These are phyloP conservation scores for Sophora flavescens DNA, from an alignment of 306 rosid species.

Conservation along the genomic window DNA sequence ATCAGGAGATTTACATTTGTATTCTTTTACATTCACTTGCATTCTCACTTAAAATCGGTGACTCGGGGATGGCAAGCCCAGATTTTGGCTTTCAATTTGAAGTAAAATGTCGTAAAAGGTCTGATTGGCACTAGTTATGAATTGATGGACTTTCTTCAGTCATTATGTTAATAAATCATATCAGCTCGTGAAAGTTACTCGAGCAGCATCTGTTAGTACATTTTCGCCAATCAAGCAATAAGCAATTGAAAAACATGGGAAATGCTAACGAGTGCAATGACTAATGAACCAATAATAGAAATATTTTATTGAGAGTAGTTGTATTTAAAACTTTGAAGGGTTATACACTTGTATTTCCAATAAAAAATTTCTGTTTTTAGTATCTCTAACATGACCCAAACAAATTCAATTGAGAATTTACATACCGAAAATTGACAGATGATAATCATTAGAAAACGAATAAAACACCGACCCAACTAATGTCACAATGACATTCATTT, in stretches of 20 bases:
- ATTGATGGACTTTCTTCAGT: slow-evolving; percentile 14
- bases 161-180: neutral
- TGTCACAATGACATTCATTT: slow-evolving; percentile 28
- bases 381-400: too few relatives aligned
- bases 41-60: neutral
- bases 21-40: neutral
- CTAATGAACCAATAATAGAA: too few relatives aligned
- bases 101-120: neutral
- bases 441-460: slow-evolving; percentile 11
- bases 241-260: neutral
- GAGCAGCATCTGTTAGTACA: neutral
- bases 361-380: too few relatives aligned
- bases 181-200: neutral
- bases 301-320: too few relatives aligned
- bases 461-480: slow-evolving; percentile 23
- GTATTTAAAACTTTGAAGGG: too few relatives aligned
- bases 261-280: too few relatives aligned
- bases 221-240: neutral
- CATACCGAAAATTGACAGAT: slow-evolving; percentile 24
- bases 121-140: neutral
- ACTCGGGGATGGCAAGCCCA: neutral
- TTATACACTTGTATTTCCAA: too few relatives aligned
- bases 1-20: neutral
- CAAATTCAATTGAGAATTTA: neutral
- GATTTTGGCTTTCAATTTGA: neutral